These are phyloP conservation scores for Glomus cerebriforme DNA, from an alignment of 192 early-diverging fungal species.

Conservation along the genomic window DNA sequence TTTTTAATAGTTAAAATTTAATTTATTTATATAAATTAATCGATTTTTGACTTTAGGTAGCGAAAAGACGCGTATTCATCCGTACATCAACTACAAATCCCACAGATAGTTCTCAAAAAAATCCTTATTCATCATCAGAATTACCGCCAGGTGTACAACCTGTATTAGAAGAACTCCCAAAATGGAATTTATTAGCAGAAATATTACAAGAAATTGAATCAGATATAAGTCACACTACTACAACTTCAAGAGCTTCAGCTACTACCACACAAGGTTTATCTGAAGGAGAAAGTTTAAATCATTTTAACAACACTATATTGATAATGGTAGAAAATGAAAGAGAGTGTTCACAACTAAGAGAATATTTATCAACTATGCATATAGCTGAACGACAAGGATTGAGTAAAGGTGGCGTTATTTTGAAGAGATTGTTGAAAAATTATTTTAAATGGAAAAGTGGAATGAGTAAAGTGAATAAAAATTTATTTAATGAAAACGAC, in stretches of 20 bases:
- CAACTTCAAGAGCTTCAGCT: neutral
- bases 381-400: neutral
- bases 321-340: conserved; percentile 73
- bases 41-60: conserved; percentile 34
- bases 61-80: conserved; percentile 49
- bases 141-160: conserved; percentile 71
- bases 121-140: conserved; percentile 28
- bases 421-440: conserved; percentile 54
- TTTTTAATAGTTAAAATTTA: neutral
- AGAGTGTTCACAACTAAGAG: conserved; percentile 64
- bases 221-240: conserved; percentile 14
- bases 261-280: neutral
- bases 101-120: neutral
- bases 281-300: neutral
- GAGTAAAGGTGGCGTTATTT: conserved; percentile 37
- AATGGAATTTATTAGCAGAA: conserved; percentile 75
- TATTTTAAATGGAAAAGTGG: conserved; percentile 80
- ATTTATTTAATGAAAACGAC: conserved; percentile 15
- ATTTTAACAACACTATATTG: conserved; percentile 49
- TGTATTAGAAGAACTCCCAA: conserved; percentile 89
- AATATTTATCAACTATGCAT: conserved; percentile 49
- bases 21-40: neutral
- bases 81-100: conserved; percentile 16
- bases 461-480: conserved; percentile 50
- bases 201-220: conserved; percentile 84